These are phyloP conservation scores for Monosporascus sp. DNA, from an alignment of 2,329 filamentous ascomycete genomes.

Conservation along the genomic window DNA sequence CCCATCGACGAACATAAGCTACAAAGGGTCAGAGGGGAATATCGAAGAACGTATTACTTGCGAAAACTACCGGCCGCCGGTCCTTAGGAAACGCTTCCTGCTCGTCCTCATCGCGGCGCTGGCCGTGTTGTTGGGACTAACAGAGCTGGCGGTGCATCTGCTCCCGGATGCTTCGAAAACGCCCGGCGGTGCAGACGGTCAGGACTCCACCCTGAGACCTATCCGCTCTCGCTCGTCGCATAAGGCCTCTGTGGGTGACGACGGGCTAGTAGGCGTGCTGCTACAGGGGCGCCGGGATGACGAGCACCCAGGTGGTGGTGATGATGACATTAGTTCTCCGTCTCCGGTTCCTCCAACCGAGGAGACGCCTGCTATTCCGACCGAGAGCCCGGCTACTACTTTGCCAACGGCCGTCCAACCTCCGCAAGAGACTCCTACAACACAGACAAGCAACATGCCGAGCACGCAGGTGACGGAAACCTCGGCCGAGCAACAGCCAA, in stretches of 20 bases:
- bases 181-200: not conserved
- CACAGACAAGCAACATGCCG: not conserved
- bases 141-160: conserved; percentile 21
- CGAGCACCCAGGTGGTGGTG: not conserved
- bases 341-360: not conserved
- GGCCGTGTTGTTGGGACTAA: conserved; percentile 18
- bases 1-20: conserved; percentile 9
- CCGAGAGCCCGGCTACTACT: not conserved
- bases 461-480: not conserved
- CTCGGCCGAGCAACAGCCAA: not conserved
- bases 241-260: not conserved
- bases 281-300: not conserved
- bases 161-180: conserved; percentile 18
- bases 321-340: not conserved
- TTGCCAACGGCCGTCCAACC: no score
- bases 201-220: not conserved
- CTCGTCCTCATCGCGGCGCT: conserved; percentile 11
- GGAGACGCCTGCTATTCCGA: not conserved
- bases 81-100: conserved; percentile 14
- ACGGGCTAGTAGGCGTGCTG: not conserved
- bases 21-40: conserved; percentile 17
- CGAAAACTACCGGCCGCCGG: conserved; percentile 15
- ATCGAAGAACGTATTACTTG: conserved; percentile 8
- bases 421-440: not conserved
- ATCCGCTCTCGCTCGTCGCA: not conserved